Conservation (phyloP, 495 filamentous ascomycete genomes). For the Penicillium paxilli region DNA sequence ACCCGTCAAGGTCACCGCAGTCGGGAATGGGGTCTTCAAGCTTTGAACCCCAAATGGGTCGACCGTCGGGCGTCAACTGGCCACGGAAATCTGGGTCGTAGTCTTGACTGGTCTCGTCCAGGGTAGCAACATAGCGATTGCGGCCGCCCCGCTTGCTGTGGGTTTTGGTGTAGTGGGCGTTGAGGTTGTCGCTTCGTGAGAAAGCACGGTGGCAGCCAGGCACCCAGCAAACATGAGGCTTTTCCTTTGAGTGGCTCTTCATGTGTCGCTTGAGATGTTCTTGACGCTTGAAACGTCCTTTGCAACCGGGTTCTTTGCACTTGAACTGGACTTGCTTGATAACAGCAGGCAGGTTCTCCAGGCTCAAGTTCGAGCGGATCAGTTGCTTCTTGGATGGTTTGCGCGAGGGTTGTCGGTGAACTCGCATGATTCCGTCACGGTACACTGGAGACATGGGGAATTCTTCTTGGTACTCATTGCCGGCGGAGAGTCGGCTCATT, state of each 20-base stretch:
- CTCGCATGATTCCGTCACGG: constrained; percentile 32
- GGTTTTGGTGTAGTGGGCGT: constrained; percentile 50
- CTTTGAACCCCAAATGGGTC: constrained; percentile 42
- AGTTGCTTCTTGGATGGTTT: constrained; percentile 42
- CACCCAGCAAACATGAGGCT: constrained; percentile 51
- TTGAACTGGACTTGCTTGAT: constrained; percentile 49
- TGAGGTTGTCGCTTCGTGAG: constrained; percentile 50
- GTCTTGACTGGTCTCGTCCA: constrained; percentile 46
- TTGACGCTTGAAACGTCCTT: constrained; percentile 56
- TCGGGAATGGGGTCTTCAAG: constrained; percentile 39
- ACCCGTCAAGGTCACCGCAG: constrained; percentile 36
- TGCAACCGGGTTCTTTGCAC: constrained; percentile 50
- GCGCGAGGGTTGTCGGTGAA: constrained; percentile 34
- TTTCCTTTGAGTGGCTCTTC: constrained; percentile 57
- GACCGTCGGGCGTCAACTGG: constrained; percentile 43
- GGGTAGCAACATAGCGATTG: constrained; percentile 48
- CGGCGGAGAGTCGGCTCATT: constrained; percentile 39
- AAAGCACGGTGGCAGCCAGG: constrained; percentile 47
- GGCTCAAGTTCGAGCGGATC: constrained; percentile 37
- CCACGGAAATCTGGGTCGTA: constrained; percentile 49
- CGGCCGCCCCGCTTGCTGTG: constrained; percentile 51
- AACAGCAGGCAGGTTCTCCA: constrained; percentile 43
- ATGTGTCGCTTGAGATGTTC: constrained; percentile 68
- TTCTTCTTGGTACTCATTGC: constrained; percentile 40
- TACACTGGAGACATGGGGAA: constrained; percentile 40